phyloP scores from a whole-genome alignment of 176 grass and related monocot genomes.

The barley (Hordeum vulgare) region DNA sequence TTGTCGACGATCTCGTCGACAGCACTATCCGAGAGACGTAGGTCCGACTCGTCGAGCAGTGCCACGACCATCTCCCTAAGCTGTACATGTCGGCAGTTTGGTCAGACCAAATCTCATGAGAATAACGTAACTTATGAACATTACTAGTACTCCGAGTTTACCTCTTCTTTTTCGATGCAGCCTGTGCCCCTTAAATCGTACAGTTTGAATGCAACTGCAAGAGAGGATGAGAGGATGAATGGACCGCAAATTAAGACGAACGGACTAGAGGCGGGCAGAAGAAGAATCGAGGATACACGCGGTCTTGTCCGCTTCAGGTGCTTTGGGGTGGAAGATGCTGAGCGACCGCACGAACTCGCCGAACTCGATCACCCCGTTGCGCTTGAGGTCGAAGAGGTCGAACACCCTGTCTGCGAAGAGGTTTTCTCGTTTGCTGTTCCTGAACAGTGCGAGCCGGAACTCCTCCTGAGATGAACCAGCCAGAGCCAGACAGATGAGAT shows the following conservation, averaged over 20 bases:
- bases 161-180: conserved; percentile 75
- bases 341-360: conserved; percentile 74
- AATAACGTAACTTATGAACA: neutral
- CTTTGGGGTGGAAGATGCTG: conserved; percentile 58
- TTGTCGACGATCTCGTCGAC: conserved; percentile 58
- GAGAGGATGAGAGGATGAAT: neutral
- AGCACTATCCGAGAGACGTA: conserved; percentile 39
- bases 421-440: conserved; percentile 56
- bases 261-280: too few relatives aligned
- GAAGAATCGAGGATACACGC: too few relatives aligned
- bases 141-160: neutral
- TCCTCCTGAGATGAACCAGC: conserved; percentile 50
- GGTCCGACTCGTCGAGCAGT: conserved; percentile 58
- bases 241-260: too few relatives aligned
- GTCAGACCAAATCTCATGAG: neutral
- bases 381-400: conserved; percentile 65
- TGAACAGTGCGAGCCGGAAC: conserved; percentile 63
- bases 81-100: conserved; percentile 16
- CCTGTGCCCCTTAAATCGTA: conserved; percentile 75
- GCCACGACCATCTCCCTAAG: conserved; percentile 77
- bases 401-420: conserved; percentile 85
- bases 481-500: too few relatives aligned
- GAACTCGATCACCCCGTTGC: conserved; percentile 66
- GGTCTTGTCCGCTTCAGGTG: conserved; percentile 39
- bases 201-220: conserved; percentile 71